Percentiles rank a stretch among this genome's conserved stretches.
Conservation (phyloP, 1,284 basidiomycete genomes). For the Anthracocystis panici-leucophaei region DNA sequence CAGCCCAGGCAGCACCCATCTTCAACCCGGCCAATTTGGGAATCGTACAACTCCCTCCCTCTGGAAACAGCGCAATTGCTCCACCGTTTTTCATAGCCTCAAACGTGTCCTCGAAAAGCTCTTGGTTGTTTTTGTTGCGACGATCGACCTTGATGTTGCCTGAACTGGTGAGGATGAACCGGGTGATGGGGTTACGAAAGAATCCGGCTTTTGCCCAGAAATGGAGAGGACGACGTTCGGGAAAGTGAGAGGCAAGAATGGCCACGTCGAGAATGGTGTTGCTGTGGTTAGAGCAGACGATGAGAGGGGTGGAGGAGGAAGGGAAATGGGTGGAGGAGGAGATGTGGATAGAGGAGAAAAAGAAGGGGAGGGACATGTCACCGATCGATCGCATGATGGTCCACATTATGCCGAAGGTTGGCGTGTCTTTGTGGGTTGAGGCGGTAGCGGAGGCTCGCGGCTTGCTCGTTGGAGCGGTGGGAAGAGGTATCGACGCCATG, state of each 20-base stretch:
- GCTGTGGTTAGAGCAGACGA: constrained; percentile 71
- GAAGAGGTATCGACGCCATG: constrained; percentile 15
- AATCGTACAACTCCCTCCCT: constrained; percentile 82
- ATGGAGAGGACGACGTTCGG: constrained; percentile 82
- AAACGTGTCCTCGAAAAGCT: constrained; percentile 89
- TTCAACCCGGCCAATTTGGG: constrained; percentile 92
- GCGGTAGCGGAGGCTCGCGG: constrained; percentile 19
- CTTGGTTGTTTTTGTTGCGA: constrained; percentile 87
- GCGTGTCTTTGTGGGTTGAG: constrained; percentile 6
- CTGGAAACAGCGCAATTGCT: constrained; percentile 91
- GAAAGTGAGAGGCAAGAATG: constrained; percentile 75
- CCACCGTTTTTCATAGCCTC: constrained; percentile 82
- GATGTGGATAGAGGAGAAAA: constrained; percentile 50
- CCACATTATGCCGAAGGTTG: constrained; percentile 57
- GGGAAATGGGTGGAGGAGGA: constrained; percentile 29
- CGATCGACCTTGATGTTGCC: constrained; percentile 97
- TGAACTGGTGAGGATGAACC: constrained; percentile 83
- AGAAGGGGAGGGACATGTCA: constrained; percentile 48
- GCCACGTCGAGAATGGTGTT: constrained; percentile 70
- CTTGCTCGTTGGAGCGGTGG: neutral
- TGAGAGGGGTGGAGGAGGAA: constrained; percentile 37
- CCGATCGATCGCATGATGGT: constrained; percentile 58
- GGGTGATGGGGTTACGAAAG: constrained; percentile 77
- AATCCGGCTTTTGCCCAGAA: constrained; percentile 88
- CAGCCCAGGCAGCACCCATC: constrained; percentile 94